phyloP scores from a whole-genome alignment of 192 early-diverging fungal genomes.

The Entomortierella parvispora region DNA sequence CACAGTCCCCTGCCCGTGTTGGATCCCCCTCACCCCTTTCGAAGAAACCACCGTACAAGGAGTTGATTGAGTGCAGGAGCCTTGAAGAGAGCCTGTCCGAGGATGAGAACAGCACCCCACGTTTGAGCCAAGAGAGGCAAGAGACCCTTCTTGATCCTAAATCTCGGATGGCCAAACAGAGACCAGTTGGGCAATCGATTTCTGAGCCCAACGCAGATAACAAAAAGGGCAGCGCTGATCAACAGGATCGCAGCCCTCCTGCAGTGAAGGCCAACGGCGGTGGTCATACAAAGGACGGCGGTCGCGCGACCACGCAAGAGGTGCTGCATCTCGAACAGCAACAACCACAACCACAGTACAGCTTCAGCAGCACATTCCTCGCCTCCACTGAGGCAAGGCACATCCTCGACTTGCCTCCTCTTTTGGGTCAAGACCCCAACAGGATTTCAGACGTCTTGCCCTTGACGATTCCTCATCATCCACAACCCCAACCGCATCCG shows the following conservation, averaged over 20 bases:
- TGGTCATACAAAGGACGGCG: too few species aligned
- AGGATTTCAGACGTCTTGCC: conserved; percentile 20
- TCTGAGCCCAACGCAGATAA: too few species aligned
- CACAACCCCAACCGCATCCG: neutral
- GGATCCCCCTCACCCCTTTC: conserved; percentile 23
- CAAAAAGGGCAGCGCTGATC: too few species aligned
- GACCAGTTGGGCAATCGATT: too few species aligned
- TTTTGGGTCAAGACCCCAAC: conserved; percentile 29
- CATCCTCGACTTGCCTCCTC: conserved; percentile 38
- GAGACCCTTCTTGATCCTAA: too few species aligned
- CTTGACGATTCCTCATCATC: conserved; percentile 3
- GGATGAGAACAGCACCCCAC: neutral
- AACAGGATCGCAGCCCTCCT: neutral
- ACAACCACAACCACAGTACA: neutral
- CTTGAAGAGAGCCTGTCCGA: conserved; percentile 2
- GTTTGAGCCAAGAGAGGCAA: neutral
- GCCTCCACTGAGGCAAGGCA: conserved; percentile 32
- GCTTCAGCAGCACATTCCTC: conserved; percentile 7
- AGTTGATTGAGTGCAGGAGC: conserved; percentile 37
- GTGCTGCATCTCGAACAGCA: neutral
- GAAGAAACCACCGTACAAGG: conserved; percentile 13
- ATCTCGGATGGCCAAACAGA: too few species aligned
- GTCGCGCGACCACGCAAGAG: too few species aligned
- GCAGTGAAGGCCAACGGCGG: too few species aligned
- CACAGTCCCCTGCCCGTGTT: neutral